A percentile compares a stretch with the other conserved stretches of the same genome.
These are phyloP conservation scores for Xerocomus potaroensis DNA, from an alignment of 768 basidiomycete genomes.

Conservation along the genomic window DNA sequence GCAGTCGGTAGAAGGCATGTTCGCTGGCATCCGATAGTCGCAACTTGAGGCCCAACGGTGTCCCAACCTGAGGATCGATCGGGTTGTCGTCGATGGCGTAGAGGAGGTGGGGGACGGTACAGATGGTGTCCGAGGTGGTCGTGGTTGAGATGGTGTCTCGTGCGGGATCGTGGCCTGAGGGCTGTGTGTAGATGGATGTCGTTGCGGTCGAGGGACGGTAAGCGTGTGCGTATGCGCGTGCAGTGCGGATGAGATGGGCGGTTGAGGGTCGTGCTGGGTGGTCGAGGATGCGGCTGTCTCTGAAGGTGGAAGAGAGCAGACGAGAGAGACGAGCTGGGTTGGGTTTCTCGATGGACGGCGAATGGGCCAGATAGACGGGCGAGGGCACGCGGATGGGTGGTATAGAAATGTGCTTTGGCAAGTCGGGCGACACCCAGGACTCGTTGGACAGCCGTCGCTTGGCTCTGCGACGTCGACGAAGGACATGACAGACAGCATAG, in stretches of 20 bases:
- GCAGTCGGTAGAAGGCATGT: conserved; percentile 16
- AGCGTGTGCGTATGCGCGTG: conserved; percentile 14
- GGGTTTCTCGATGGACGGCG: conserved; percentile 14
- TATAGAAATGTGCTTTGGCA: too few species aligned
- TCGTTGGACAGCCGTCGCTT: conserved; percentile 25
- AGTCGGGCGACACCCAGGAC: conserved; percentile 25
- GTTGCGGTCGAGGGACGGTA: conserved; percentile 11
- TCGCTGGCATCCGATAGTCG: conserved; percentile 26
- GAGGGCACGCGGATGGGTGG: conserved; percentile 17
- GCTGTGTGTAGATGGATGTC: conserved; percentile 15
- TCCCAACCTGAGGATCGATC: conserved; percentile 9
- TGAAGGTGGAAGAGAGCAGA: conserved; percentile 21
- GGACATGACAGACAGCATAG: conserved; percentile 6
- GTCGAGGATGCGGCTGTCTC: conserved; percentile 2
- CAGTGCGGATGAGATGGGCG: conserved; percentile 14
- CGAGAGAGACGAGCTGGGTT: conserved; percentile 15
- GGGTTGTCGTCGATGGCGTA: conserved; percentile 4
- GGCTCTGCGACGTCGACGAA: background rate
- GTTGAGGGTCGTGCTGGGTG: conserved; percentile 12
- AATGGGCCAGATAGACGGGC: conserved; percentile 20
- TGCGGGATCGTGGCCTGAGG: background rate
- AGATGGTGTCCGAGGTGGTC: conserved; percentile 15
- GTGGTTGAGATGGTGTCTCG: conserved; percentile 22
- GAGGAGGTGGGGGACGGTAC: conserved; percentile 1
- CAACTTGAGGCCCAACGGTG: conserved; percentile 12